Conservation (phyloP, 768 basidiomycete species). For the Ramaria rubella region DNA sequence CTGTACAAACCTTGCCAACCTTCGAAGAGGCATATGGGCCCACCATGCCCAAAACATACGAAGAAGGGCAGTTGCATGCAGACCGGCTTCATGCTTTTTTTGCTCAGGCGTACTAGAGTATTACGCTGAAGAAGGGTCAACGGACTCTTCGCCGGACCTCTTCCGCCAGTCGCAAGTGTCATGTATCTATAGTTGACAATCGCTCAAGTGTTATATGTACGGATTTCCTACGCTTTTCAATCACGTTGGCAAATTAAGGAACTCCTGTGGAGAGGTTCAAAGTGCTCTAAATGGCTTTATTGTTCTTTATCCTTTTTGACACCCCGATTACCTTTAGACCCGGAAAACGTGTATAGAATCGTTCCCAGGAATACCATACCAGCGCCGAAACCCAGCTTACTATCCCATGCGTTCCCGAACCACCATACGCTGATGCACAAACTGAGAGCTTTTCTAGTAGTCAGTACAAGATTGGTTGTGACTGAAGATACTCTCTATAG, state of each 20-base stretch:
- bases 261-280: too few species aligned
- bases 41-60: neutral
- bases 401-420: conserved; percentile 71
- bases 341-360: conserved; percentile 43
- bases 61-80: neutral
- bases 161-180: too few species aligned
- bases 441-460: conserved; percentile 73
- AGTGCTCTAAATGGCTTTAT: neutral
- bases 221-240: too few species aligned
- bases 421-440: conserved; percentile 80
- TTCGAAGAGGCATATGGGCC: neutral
- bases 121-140: too few species aligned
- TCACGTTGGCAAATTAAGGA: too few species aligned
- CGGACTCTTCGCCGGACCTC: too few species aligned
- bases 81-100: too few species aligned
- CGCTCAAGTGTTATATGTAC: too few species aligned
- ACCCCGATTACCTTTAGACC: neutral
- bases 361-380: conserved; percentile 69
- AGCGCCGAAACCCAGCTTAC: conserved; percentile 57
- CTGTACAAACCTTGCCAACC: neutral
- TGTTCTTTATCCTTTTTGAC: neutral
- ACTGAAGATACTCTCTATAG: conserved; percentile 66
- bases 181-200: too few species aligned
- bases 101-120: too few species aligned
- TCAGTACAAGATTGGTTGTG: conserved; percentile 75